Percentiles rank a stretch among this genome's conserved stretches.
Conservation (phyloP, 1,139 yeast species). For the Yamadazyma conglobata region DNA sequence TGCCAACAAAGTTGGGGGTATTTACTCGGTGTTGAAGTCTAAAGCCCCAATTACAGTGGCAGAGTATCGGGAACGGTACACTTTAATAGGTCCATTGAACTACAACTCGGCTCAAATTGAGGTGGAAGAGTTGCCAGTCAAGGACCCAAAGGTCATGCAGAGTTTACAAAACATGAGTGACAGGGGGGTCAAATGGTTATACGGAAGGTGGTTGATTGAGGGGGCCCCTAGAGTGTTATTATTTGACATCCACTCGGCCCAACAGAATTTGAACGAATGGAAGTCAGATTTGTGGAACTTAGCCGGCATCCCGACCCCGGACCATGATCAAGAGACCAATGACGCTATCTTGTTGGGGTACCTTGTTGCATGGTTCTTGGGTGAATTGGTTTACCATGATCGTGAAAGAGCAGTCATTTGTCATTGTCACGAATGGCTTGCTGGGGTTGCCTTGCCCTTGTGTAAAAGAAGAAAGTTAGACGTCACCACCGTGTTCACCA, state of each 20-base stretch:
- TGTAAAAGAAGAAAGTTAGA: constrained; percentile 91
- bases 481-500: constrained; percentile 92
- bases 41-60: constrained; percentile 96
- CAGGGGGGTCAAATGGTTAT: constrained; percentile 78
- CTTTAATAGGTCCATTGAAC: constrained; percentile 84
- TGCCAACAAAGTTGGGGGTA: constrained; percentile 97
- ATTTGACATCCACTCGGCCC: constrained; percentile 80
- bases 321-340: constrained; percentile 80
- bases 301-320: constrained; percentile 93
- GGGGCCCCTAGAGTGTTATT: constrained; percentile 93
- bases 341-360: constrained; percentile 93
- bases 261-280: constrained; percentile 79
- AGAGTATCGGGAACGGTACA: constrained; percentile 85
- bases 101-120: constrained; percentile 82
- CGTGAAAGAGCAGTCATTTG: constrained; percentile 84
- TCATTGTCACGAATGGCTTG: constrained; percentile 98
- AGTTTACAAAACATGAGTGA: constrained; percentile 71
- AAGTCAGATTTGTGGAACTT: constrained; percentile 87
- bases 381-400: constrained; percentile 83
- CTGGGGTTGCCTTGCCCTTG: constrained; percentile 92
- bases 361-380: constrained; percentile 94
- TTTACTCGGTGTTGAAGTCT: constrained; percentile 92
- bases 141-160: constrained; percentile 56
- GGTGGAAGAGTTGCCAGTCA: constrained; percentile 81
- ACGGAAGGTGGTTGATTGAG: constrained; percentile 96